A percentile compares a stretch with the other conserved stretches of the same genome.
Conservation (phyloP, 73 alveolate species). For the Paramecium sexaurelia region DNA sequence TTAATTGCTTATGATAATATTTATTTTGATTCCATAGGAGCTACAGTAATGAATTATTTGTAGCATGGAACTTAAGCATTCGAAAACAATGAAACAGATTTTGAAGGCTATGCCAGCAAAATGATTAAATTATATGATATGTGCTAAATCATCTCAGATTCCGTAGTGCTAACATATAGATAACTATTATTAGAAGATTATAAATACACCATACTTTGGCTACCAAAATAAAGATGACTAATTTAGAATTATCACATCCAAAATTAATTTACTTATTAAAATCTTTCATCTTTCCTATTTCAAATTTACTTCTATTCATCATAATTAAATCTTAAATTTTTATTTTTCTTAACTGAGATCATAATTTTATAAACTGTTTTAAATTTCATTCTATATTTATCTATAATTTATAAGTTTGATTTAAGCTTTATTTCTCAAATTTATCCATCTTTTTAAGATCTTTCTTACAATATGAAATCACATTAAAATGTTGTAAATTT, state of each 20-base stretch:
- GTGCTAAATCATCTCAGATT: slow-evolving; percentile 61
- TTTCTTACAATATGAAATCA: no score
- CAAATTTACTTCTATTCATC: no score
- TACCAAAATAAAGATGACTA: slow-evolving; percentile 53
- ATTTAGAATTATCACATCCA: background rate
- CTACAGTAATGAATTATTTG: slow-evolving; percentile 56
- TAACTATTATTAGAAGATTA: slow-evolving; percentile 56
- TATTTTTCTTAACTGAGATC: no score
- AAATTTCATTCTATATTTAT: no score
- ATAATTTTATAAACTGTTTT: no score
- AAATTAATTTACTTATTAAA: no score
- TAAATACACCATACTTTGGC: slow-evolving; percentile 60
- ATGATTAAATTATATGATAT: slow-evolving; percentile 47
- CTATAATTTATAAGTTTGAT: no score
- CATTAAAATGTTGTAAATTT: no score
- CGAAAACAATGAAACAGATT: slow-evolving; percentile 17
- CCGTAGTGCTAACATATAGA: slow-evolving; percentile 55
- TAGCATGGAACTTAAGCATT: background rate
- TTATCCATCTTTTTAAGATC: no score
- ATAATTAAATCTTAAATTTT: no score
- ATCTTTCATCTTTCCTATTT: no score
- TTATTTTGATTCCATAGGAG: slow-evolving; percentile 61
- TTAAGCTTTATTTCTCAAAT: no score
- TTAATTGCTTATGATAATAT: slow-evolving; percentile 66
- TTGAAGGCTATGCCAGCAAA: background rate